A percentile compares a stretch with the other conserved stretches of the same genome.
phyloP scores from a whole-genome alignment of 495 filamentous ascomycete species.

The Hypoxylon perforatum region DNA sequence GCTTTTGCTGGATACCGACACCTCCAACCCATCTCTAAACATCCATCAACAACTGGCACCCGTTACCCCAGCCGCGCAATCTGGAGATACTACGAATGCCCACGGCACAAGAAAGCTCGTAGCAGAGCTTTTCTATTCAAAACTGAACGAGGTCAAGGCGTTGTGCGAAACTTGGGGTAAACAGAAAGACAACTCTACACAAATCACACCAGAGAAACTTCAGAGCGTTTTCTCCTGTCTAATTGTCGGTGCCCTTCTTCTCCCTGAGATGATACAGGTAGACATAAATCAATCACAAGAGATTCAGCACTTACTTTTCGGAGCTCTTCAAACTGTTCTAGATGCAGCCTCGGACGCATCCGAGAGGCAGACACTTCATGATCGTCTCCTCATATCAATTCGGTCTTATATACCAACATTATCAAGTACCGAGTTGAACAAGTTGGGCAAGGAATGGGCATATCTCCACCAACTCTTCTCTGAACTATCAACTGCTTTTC shows the following conservation, averaged over 20 bases:
- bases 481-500: slow-evolving; percentile 58
- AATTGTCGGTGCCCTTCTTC: slow-evolving; percentile 53
- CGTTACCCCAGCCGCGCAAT: slow-evolving; percentile 19
- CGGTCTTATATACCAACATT: slow-evolving; percentile 54
- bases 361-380: slow-evolving; percentile 49
- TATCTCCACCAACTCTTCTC: slow-evolving; percentile 53
- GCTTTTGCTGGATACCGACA: slow-evolving; percentile 48
- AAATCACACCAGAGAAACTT: slow-evolving; percentile 58
- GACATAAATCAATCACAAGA: slow-evolving; percentile 54
- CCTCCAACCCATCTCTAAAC: slow-evolving; percentile 5
- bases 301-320: slow-evolving; percentile 50
- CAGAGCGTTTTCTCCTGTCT: slow-evolving; percentile 59
- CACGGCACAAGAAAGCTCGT: slow-evolving; percentile 58
- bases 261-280: slow-evolving; percentile 54
- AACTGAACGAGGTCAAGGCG: slow-evolving; percentile 54
- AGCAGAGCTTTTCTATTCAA: slow-evolving; percentile 60
- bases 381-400: slow-evolving; percentile 47
- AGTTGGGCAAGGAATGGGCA: slow-evolving; percentile 44
- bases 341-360: slow-evolving; percentile 47
- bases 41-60: not conserved
- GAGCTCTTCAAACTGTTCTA: slow-evolving; percentile 48
- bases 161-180: slow-evolving; percentile 58
- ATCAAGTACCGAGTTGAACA: slow-evolving; percentile 40
- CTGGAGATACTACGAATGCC: slow-evolving; percentile 50
- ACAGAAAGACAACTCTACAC: slow-evolving; percentile 51